A percentile compares a stretch with the other conserved stretches of the same genome.
Evolutionary conservation across 1,139 yeast genomes (phyloP).

Genomic region (Hanseniaspora uvarum): DNA sequence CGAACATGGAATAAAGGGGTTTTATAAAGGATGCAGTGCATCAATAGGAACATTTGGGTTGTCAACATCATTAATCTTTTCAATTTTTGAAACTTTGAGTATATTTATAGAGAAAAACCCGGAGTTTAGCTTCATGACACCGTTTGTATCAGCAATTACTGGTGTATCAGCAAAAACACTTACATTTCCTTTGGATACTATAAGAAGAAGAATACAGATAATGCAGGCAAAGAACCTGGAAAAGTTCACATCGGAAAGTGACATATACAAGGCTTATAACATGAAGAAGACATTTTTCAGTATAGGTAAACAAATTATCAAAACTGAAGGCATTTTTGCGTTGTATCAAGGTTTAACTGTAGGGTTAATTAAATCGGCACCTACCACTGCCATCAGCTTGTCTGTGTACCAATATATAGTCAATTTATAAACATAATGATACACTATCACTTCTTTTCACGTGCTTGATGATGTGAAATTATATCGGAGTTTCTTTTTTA

Average conservation of each 20-base stretch:
- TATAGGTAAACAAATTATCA: constrained; percentile 36
- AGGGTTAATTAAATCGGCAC: constrained; percentile 66
- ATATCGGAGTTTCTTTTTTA: too few relatives aligned
- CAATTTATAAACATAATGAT: background rate
- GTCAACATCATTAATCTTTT: constrained; percentile 59
- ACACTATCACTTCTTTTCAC: too few relatives aligned
- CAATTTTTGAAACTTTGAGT: constrained; percentile 44
- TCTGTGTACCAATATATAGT: constrained; percentile 52
- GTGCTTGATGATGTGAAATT: background rate
- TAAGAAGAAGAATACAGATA: constrained; percentile 71
- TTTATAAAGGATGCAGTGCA: constrained; percentile 54
- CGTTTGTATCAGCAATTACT: constrained; percentile 63
- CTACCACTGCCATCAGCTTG: constrained; percentile 70
- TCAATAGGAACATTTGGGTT: constrained; percentile 56
- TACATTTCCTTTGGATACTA: constrained; percentile 77
- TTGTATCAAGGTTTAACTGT: constrained; percentile 65
- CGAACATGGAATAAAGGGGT: constrained; percentile 46
- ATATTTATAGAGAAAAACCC: constrained; percentile 24
- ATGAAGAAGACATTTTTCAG: constrained; percentile 24
- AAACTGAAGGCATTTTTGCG: constrained; percentile 52
- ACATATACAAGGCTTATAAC: constrained; percentile 22
- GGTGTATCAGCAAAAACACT: constrained; percentile 64
- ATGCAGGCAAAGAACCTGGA: constrained; percentile 34
- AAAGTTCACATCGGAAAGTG: constrained; percentile 25
- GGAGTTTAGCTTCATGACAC: constrained; percentile 36